Base-by-base conservation (phyloP, 1,284 basidiomycete genomes). In the Gymnopus androsaceus region DNA sequence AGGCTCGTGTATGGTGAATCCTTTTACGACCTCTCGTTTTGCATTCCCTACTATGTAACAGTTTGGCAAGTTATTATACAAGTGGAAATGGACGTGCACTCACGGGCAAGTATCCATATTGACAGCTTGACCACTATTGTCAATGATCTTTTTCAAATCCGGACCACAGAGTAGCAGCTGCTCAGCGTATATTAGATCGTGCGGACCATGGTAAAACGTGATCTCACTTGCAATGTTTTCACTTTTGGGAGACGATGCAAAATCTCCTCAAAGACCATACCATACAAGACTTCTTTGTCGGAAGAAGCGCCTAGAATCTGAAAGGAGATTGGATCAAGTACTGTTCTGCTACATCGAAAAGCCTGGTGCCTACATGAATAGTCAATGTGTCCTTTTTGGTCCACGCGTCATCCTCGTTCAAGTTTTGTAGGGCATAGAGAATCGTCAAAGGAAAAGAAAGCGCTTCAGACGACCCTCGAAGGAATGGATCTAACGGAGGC, bases 391-490 rank as follows among this genome's bases (percentile, higher is more conserved):
- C 57, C 45, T 67, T 66, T 37, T 57, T 63, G 2, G 70, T 71
- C 70, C 71, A 73, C 27, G 47, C 44, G 8, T 66, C 61, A 7
- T 65, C 61, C 1, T 37, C 47, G 38, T 71, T 66, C 17, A 72
- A 53, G 7, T 59, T 55, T 48, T 73, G 69, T 11, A 73, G 62
- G 2, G 60, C 68, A 52, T 61, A 68, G n/a, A 73, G 51, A 34
- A 71, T 69, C 4, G 70, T 70, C 70, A 73, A 63, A 0, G 71
- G 66, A 63, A 70, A 65, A 3, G 67, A 68, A 25, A 75, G 60
- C 15, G 52, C 61, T 3, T 70, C 65, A 0, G 68, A 65, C 4
- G 62, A 63, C 9, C 59, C 63, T 15, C 68, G 59, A 34, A 69
- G 44, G 38, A 65, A 62, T 25, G 31, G 49, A 25, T 33, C 41